These are phyloP conservation scores for Leishmania amazonensis DNA, from an alignment of 208 protist genomes.

Conservation along the genomic window DNA sequence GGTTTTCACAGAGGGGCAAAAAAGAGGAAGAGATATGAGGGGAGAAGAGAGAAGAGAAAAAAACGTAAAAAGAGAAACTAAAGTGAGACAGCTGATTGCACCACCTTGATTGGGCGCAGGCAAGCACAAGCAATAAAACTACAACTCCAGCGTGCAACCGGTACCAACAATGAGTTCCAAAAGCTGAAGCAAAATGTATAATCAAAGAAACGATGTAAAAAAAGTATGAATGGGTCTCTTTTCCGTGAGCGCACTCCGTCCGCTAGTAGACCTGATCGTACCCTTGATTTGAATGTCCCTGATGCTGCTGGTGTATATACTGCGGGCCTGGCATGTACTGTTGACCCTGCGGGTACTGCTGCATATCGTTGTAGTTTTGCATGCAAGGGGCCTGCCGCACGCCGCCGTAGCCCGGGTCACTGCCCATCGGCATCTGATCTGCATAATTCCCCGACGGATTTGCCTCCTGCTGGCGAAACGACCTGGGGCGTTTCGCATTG, in stretches of 20 bases:
- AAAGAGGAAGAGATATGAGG: not conserved
- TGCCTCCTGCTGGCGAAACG: constrained; percentile 6
- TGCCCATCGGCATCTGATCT: not conserved
- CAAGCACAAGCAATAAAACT: not conserved
- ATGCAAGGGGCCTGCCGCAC: constrained; percentile 7
- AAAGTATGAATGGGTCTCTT: not conserved
- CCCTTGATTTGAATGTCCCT: constrained; percentile 20
- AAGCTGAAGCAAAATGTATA: not conserved
- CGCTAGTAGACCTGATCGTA: constrained; percentile 12
- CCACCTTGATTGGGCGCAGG: not conserved
- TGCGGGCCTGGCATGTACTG: not conserved
- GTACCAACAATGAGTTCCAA: not conserved
- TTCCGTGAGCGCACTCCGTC: not conserved
- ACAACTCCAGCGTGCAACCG: not conserved
- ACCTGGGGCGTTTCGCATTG: not conserved
- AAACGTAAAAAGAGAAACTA: not conserved
- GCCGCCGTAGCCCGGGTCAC: not conserved
- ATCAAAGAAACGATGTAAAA: constrained; percentile 13
- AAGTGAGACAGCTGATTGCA: not conserved
- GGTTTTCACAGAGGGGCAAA: not conserved
- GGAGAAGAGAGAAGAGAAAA: constrained; percentile 14
- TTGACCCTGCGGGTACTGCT: constrained; percentile 6
- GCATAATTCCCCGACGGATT: not conserved
- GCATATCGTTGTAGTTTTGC: constrained; percentile 14
- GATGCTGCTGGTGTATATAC: constrained; percentile 8